Evolutionary conservation across 1,284 basidiomycete species (phyloP).

Genomic region (Fomitopsis pinicola): DNA sequence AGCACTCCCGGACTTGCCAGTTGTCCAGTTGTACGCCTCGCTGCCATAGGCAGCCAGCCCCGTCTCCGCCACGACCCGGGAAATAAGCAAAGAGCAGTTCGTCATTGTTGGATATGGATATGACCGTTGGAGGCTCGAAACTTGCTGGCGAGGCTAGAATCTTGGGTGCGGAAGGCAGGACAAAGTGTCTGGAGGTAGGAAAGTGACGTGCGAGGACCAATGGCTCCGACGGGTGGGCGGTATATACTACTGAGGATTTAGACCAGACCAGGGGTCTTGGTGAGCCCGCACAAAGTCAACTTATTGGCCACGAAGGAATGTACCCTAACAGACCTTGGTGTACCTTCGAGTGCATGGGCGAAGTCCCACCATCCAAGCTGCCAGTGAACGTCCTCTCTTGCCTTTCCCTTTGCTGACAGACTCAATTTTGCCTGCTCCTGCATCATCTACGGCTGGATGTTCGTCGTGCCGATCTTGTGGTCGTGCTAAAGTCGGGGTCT

Average conservation of each 20-base stretch:
- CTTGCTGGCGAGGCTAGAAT: conserved; percentile 39
- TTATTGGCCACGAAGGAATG: neutral
- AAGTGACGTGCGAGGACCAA: conserved; percentile 60
- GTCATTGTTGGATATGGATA: conserved; percentile 54
- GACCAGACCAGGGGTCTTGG: conserved; percentile 69
- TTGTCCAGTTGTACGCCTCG: conserved; percentile 50
- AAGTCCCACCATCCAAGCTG: conserved; percentile 72
- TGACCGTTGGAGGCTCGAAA: conserved; percentile 59
- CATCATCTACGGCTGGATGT: conserved; percentile 3
- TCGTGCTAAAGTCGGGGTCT: too few relatives aligned
- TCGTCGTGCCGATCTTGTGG: too few relatives aligned
- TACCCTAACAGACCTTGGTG: conserved; percentile 39
- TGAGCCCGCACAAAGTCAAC: conserved; percentile 6
- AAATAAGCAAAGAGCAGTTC: conserved; percentile 74
- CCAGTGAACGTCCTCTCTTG: conserved; percentile 51
- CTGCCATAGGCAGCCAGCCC: conserved; percentile 64
- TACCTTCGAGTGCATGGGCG: conserved; percentile 52
- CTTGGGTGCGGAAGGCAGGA: conserved; percentile 47
- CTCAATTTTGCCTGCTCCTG: conserved; percentile 23
- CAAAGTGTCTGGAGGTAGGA: conserved; percentile 62
- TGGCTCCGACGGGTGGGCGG: conserved; percentile 57
- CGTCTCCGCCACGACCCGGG: conserved; percentile 49
- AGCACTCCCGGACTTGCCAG: conserved; percentile 60
- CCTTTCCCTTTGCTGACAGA: conserved; percentile 54
- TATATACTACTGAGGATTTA: conserved; percentile 60